Evolutionary conservation across 129 eudicot species (phyloP).

Genomic region (Flaveria sonorensis): DNA sequence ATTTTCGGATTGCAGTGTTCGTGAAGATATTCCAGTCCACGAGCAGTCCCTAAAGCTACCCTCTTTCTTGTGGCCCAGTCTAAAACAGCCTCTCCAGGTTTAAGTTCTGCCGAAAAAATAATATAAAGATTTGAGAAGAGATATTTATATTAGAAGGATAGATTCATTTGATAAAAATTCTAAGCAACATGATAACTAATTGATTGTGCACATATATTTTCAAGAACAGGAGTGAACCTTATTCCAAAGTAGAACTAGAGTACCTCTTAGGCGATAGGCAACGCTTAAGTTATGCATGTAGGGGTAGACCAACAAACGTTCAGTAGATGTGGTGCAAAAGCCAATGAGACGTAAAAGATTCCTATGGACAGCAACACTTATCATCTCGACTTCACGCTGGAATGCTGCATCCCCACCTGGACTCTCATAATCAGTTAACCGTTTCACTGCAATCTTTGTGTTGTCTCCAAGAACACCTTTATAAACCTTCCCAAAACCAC

Average conservation of each 20-base stretch:
- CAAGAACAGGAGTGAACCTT: not conserved
- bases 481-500: slow-evolving; percentile 98
- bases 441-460: slow-evolving; percentile 95
- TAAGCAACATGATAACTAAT: not conserved
- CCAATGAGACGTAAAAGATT: slow-evolving; percentile 87
- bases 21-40: slow-evolving; percentile 94
- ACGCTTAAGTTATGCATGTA: slow-evolving; percentile 97
- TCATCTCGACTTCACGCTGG: slow-evolving; percentile 99
- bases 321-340: slow-evolving; percentile 96
- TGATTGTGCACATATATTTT: not conserved
- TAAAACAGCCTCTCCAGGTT: slow-evolving; percentile 84
- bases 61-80: slow-evolving; percentile 83
- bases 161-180: not conserved
- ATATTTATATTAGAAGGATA: not conserved
- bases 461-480: slow-evolving; percentile 82
- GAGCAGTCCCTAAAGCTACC: slow-evolving; percentile 94
- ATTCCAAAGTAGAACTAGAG: not conserved
- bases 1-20: slow-evolving; percentile 98
- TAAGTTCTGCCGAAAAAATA: slow-evolving; percentile 56
- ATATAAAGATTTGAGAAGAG: not conserved
- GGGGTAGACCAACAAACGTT: slow-evolving; percentile 91
- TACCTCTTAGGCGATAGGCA: slow-evolving; percentile 95
- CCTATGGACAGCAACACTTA: slow-evolving; percentile 95
- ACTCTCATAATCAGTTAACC: slow-evolving; percentile 84
- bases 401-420: slow-evolving; percentile 97